Percentiles rank a stretch among this genome's conserved stretches.
Evolutionary conservation across 306 rosid species (phyloP).

Genomic region (Prunus davidiana): DNA sequence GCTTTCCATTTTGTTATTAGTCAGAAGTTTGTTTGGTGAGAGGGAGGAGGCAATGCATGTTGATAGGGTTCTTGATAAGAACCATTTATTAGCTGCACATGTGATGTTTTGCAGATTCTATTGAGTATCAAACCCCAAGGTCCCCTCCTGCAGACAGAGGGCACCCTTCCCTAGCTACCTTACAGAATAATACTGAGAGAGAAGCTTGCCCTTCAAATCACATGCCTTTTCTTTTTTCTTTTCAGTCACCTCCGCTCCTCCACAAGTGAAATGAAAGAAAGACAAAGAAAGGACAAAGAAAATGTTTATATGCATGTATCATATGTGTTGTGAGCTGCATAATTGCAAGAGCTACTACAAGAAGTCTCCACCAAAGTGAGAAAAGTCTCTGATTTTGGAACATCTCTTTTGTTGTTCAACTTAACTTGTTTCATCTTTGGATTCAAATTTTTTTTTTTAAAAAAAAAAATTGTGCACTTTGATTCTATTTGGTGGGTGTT

Average conservation of each 20-base stretch:
- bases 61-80: slow-evolving; percentile 20
- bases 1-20: not conserved
- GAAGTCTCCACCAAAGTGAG: not conserved
- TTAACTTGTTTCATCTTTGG: not conserved
- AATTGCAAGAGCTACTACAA: not conserved
- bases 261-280: not conserved
- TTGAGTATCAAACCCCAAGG: slow-evolving; percentile 12
- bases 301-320: not conserved
- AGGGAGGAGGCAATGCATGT: not conserved
- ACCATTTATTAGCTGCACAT: slow-evolving; percentile 31
- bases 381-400: not conserved
- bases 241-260: not conserved
- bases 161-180: not conserved
- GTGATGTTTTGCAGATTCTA: slow-evolving; percentile 26
- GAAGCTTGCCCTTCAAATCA: not conserved
- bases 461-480: not conserved
- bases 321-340: not conserved
- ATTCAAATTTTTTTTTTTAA: not conserved
- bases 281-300: too few relatives aligned
- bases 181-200: not conserved
- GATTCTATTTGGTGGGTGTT: slow-evolving; percentile 10
- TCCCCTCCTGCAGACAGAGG: not conserved
- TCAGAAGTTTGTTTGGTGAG: slow-evolving; percentile 4
- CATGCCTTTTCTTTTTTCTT: not conserved
- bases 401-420: not conserved